Evolutionary conservation across 2,329 filamentous ascomycete species (phyloP), one percentile per base, ranked within the genome.

Genomic region (Colletotrichum sp.): DNA sequence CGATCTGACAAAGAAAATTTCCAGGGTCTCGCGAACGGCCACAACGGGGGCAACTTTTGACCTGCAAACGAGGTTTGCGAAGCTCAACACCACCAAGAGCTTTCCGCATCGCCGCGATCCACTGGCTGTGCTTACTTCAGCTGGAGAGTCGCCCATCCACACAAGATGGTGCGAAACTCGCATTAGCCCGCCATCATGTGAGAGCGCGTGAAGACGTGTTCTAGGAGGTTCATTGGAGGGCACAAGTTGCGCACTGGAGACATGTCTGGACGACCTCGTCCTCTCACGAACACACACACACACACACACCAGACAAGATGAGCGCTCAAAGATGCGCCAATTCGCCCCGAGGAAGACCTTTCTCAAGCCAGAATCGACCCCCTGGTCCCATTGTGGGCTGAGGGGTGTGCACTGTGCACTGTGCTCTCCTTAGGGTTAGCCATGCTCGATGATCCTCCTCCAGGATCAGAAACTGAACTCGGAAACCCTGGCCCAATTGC

Each of bases 141-240:
- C 43, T 27, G 64, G 36, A 72, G 64, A 74, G 69, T 73, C 69
- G 61, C 59, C 69, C 69, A 68, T 74, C 51, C 64, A 74, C 59
- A 69, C 47, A 27, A 51, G 36, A 69, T 47, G 51, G 69, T 64
- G 63, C 66, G 59, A 69, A 70, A 34, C 51, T 69, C 75, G 73
- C 75, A 76, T 76, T 76, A 65, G 75, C 55, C 13, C 29, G 51
- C 18, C 66, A 73, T 76, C 75, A 75, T 76, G 75, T 76, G 75
- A 76, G 73, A 58, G 59, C 58, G 72, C 54, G 72, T 69, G 58
- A 73, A 54, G 13, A 59, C 18, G 63, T 65, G 69, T 61, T 67
- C 36, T 15, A 31, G 58, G 31, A 24, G 59, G 27, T 63, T 57
- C 58, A 72, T 73, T 74, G 69, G 69, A 72, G 33, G 64, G 18